Evolutionary conservation across 257 asterid species (phyloP).

Genomic region (Przewalskia tangutica): DNA sequence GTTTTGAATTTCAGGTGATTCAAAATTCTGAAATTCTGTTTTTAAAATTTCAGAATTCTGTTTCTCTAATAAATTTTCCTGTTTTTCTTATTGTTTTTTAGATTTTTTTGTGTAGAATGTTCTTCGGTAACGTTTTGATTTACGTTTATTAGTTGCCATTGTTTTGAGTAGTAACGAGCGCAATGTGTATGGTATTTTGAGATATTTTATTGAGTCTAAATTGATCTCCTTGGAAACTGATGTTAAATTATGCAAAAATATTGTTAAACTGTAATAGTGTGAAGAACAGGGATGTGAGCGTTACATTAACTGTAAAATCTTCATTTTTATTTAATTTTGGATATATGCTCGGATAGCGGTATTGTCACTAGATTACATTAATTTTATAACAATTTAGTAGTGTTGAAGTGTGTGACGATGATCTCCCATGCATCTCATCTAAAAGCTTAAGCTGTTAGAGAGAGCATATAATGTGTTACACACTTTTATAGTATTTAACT

Average conservation of each 20-base stretch:
- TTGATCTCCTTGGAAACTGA: background rate
- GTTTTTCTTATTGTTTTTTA: background rate
- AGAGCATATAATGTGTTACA: background rate
- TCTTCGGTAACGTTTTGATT: background rate
- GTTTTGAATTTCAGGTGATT: conserved; percentile 1
- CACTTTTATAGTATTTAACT: background rate
- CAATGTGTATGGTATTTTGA: background rate
- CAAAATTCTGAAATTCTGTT: background rate
- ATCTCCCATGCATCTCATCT: no score
- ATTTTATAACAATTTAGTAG: background rate
- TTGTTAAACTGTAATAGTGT: background rate
- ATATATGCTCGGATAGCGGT: background rate
- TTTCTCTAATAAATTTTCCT: background rate
- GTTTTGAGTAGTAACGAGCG: background rate
- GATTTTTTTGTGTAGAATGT: background rate
- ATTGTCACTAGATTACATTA: background rate
- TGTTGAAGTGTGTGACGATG: no score
- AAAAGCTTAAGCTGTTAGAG: background rate
- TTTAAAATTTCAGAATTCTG: no score
- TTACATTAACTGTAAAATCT: background rate
- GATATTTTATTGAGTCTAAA: background rate
- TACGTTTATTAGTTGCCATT: background rate
- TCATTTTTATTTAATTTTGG: background rate
- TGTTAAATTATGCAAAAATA: background rate
- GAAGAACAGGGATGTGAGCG: background rate